Percentiles rank a stretch among this genome's conserved stretches.
phyloP scores from a whole-genome alignment of 176 grass and related monocot species.

The Oryza coarctata region DNA sequence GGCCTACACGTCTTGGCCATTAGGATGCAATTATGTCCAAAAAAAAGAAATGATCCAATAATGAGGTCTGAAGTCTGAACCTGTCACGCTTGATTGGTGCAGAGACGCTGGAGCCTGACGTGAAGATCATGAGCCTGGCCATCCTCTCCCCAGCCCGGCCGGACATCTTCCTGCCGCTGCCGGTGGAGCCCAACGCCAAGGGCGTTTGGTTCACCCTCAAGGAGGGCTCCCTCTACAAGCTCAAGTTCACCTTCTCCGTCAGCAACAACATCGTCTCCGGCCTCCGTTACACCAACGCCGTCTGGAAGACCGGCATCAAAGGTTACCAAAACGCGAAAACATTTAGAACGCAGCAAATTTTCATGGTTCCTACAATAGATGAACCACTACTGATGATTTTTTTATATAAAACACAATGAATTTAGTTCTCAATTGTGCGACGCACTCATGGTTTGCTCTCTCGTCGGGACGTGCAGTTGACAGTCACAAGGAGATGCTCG shows the following conservation, averaged over 20 bases:
- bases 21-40: not conserved
- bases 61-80: constrained; percentile 12
- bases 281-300: constrained; percentile 88
- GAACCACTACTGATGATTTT: not conserved
- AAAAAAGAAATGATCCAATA: not conserved
- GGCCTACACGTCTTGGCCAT: not conserved
- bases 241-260: constrained; percentile 96
- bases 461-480: constrained; percentile 56
- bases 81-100: not conserved
- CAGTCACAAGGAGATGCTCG: constrained; percentile 83
- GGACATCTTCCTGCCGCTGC: constrained; percentile 75
- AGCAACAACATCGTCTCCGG: constrained; percentile 94
- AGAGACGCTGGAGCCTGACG: constrained; percentile 84
- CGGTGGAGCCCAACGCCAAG: constrained; percentile 66
- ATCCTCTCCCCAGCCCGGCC: constrained; percentile 67
- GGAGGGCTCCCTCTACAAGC: constrained; percentile 79
- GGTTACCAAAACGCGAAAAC: constrained; percentile 13
- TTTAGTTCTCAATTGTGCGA: not conserved
- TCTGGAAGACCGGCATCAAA: constrained; percentile 93
- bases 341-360: no score
- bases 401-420: not conserved
- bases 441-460: not conserved
- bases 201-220: constrained; percentile 90
- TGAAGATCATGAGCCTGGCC: constrained; percentile 87
- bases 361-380: not conserved